Conservation (phyloP, 768 basidiomycete genomes). For the Amanita inopinata region DNA sequence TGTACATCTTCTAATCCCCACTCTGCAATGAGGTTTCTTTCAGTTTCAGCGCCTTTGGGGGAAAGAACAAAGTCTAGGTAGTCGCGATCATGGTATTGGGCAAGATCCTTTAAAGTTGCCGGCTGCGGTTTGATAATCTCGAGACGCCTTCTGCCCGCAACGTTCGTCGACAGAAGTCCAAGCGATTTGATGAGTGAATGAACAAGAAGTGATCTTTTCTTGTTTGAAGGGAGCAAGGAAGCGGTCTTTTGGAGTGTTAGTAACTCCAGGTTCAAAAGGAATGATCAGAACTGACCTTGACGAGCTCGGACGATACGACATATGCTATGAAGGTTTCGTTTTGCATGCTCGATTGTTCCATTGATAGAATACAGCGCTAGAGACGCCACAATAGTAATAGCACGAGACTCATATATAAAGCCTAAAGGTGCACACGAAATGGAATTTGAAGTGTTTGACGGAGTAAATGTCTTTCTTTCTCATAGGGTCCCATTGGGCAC, state of each 20-base stretch:
- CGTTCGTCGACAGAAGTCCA: constrained; percentile 30
- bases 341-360: too few species aligned
- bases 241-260: constrained; percentile 22
- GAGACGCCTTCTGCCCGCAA: constrained; percentile 20
- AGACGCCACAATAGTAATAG: too few species aligned
- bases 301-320: constrained; percentile 48
- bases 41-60: constrained; percentile 18
- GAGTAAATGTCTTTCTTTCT: too few species aligned
- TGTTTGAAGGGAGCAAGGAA: constrained; percentile 60
- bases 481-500: too few species aligned
- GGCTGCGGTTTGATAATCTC: constrained; percentile 41
- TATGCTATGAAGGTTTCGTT: constrained; percentile 25
- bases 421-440: too few species aligned
- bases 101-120: constrained; percentile 50
- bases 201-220: constrained; percentile 52
- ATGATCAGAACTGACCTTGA: constrained; percentile 25
- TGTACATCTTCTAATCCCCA: constrained; percentile 40
- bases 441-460: too few species aligned
- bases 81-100: constrained; percentile 58
- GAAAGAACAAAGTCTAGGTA: constrained; percentile 56
- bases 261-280: neutral
- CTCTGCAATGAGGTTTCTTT: constrained; percentile 18
- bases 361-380: too few species aligned
- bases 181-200: constrained; percentile 51
- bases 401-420: too few species aligned